These are phyloP conservation scores for Phellopilus nigrolimitatus DNA, from an alignment of 1,284 basidiomycete genomes.

Conservation along the genomic window DNA sequence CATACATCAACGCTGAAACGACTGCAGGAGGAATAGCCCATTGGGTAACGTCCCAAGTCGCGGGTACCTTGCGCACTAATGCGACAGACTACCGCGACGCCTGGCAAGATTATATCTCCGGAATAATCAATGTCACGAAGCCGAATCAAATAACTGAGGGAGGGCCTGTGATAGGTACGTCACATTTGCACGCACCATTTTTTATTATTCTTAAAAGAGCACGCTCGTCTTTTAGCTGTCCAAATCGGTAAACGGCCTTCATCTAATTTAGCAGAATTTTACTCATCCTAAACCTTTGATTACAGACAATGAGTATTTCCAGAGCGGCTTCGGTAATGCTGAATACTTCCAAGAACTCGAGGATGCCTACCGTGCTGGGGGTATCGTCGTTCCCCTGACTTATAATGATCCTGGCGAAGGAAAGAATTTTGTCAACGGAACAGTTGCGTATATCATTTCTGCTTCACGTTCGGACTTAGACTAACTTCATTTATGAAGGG, in stretches of 20 bases:
- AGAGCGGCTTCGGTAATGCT: slow-evolving; percentile 40
- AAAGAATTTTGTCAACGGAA: slow-evolving; percentile 67
- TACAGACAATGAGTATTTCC: slow-evolving; percentile 73
- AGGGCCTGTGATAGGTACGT: slow-evolving; percentile 68
- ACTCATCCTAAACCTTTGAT: background rate
- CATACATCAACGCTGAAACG: slow-evolving; percentile 78
- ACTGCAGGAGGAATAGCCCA: slow-evolving; percentile 77
- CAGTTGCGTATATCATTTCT: slow-evolving; percentile 26
- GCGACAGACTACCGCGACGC: slow-evolving; percentile 61
- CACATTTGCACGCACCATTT: background rate
- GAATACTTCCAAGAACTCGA: slow-evolving; percentile 67
- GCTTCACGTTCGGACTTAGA: background rate
- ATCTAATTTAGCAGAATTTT: too few relatives aligned
- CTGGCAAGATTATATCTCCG: slow-evolving; percentile 67
- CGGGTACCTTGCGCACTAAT: slow-evolving; percentile 63
- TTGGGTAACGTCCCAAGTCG: slow-evolving; percentile 68
- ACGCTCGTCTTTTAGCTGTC: slow-evolving; percentile 43
- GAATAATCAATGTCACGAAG: slow-evolving; percentile 54
- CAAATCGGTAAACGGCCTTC: slow-evolving; percentile 51
- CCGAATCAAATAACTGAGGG: slow-evolving; percentile 66
- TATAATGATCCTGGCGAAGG: slow-evolving; percentile 65
- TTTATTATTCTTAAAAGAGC: background rate
- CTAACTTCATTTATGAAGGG: slow-evolving; percentile 29
- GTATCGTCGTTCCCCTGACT: slow-evolving; percentile 65
- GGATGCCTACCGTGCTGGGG: slow-evolving; percentile 46